These are phyloP conservation scores for Diaporthe sp. DNA, from an alignment of 2,329 filamentous ascomycete species.

Conservation along the genomic window DNA sequence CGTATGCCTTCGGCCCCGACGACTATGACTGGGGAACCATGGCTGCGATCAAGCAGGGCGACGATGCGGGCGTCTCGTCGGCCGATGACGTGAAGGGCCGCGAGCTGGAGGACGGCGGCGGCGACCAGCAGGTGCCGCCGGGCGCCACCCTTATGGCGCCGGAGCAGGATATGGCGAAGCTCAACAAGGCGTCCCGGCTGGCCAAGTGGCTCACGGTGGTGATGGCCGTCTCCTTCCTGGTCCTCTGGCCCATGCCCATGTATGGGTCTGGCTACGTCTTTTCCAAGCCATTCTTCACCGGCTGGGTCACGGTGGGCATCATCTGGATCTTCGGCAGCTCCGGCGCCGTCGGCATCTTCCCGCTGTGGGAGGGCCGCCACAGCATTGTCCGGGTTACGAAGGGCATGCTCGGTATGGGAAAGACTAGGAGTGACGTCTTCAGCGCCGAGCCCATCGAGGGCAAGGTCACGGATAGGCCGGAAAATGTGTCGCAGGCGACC, in stretches of 20 bases:
- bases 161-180: slow-evolving; percentile 48
- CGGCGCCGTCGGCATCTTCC: slow-evolving; percentile 82
- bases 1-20: slow-evolving; percentile 75
- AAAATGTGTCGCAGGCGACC: background rate
- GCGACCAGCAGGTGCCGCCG: too few species aligned
- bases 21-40: slow-evolving; percentile 91
- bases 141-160: background rate
- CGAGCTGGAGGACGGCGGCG: background rate
- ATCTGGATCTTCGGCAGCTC: slow-evolving; percentile 83
- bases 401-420: slow-evolving; percentile 6
- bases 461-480: background rate
- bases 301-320: slow-evolving; percentile 82
- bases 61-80: background rate
- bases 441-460: background rate
- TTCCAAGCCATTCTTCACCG: slow-evolving; percentile 84
- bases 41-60: slow-evolving; percentile 57
- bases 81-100: background rate
- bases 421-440: background rate
- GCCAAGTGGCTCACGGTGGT: slow-evolving; percentile 47
- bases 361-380: slow-evolving; percentile 80
- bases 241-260: slow-evolving; percentile 94
- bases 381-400: background rate
- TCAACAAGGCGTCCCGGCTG: slow-evolving; percentile 48
- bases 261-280: slow-evolving; percentile 88
- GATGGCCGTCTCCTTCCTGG: slow-evolving; percentile 70